Conservation (phyloP, 495 filamentous ascomycete species). For the Hypoxylon lenormandii region DNA sequence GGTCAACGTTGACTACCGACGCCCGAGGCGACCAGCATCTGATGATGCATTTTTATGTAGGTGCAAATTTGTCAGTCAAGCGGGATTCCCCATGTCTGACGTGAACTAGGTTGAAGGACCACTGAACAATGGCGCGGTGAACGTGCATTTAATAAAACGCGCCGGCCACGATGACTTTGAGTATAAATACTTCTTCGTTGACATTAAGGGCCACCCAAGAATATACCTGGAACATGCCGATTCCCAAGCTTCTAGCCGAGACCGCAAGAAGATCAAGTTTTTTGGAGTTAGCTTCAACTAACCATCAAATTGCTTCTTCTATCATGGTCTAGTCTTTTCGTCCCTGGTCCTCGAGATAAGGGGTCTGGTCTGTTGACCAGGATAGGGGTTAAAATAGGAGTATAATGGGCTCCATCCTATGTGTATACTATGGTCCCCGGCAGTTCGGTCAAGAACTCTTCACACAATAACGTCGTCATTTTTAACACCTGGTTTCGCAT, state of each 20-base stretch:
- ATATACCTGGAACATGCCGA: conserved; percentile 74
- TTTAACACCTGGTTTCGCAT: neutral
- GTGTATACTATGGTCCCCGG: neutral
- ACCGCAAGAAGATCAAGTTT: conserved; percentile 61
- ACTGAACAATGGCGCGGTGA: conserved; percentile 76
- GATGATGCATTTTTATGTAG: conserved; percentile 87
- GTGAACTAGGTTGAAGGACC: conserved; percentile 81
- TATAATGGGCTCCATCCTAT: neutral
- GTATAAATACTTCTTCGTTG: conserved; percentile 83
- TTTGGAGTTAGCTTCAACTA: conserved; percentile 76
- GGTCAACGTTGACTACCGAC: conserved; percentile 76
- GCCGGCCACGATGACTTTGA: conserved; percentile 73
- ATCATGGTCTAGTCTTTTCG: no score
- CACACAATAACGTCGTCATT: neutral
- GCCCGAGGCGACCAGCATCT: conserved; percentile 81
- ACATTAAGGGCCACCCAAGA: conserved; percentile 71
- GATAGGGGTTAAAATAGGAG: neutral
- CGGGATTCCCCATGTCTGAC: conserved; percentile 30
- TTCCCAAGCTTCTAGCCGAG: conserved; percentile 50
- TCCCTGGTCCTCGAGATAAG: neutral
- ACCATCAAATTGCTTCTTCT: conserved; percentile 19
- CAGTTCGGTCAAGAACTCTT: neutral
- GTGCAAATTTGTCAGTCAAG: conserved; percentile 19
- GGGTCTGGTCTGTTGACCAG: neutral
- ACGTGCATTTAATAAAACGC: conserved; percentile 78